Evolutionary conservation across 2,329 filamentous ascomycete species (phyloP), one percentile per base, ranked within the genome.

Genomic region (Aspergillus viridinutans): DNA sequence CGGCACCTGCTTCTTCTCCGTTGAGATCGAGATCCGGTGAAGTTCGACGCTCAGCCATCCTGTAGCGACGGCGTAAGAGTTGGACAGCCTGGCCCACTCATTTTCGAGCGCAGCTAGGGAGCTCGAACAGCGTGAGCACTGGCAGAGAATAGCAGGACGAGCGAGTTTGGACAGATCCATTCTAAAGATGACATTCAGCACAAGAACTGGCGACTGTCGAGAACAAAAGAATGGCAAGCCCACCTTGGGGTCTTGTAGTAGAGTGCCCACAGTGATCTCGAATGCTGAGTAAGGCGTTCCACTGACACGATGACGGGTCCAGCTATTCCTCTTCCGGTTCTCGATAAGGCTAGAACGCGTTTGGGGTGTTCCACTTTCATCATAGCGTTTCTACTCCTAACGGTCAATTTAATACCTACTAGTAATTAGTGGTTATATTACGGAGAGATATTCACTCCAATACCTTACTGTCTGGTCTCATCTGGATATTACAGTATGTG

Each of bases 51-150:
- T 75, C 38, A 73, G 63, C 72, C 72, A 75, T 49, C 67, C 71
- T 29, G 71, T 67, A 35, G 68, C 67, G 48, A 74, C 64, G 23
- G 72, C 68, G 54, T 75, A 74, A 9, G 71, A 69, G 52, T 66
- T 71, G 26, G 72, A 74, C n/a, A 75, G 59, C 53, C 68, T 72
- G 9, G 69, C 72, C 73, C 73, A 75, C 57, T 74, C 73, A 53
- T 75, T 75, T 63, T 75, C 73, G 21, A 74, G 64, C n/a, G 69
- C 73, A 4, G 72, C 73, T 50, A 75, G 63, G 26, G 73, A 74
- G 61, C 72, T 75, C n/a, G 71, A 74, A 57, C 73, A 75, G 50
- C 71, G 67, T 25, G 65, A 64, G 54, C 73, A 75, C 60, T 74
- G 72, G 52, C 70, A 68, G 20, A 74, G 59, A n/a, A 75, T 69